Evolutionary conservation across 257 asterid species (phyloP).

Genomic region (Vinca minor): DNA sequence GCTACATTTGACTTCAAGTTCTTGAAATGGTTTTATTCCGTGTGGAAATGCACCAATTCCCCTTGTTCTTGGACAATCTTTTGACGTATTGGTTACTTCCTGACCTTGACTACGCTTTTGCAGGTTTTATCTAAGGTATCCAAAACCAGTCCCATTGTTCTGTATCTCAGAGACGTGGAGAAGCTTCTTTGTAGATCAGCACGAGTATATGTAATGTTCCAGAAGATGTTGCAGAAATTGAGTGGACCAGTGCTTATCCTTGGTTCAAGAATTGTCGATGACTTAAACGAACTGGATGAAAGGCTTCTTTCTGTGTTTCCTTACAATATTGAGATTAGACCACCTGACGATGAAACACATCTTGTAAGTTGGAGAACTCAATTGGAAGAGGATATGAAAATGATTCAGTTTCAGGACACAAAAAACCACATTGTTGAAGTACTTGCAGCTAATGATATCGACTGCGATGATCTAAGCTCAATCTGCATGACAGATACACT

Average conservation of each 20-base stretch:
- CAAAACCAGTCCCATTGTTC: constrained; percentile 48
- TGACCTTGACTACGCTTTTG: constrained; percentile 3
- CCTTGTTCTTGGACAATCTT: background rate
- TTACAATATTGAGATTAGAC: constrained; percentile 71
- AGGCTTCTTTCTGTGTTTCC: constrained; percentile 59
- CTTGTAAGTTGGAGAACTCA: constrained; percentile 75
- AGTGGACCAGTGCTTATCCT: constrained; percentile 69
- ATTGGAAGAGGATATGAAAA: constrained; percentile 80
- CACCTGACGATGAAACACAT: constrained; percentile 68
- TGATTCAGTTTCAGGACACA: constrained; percentile 67
- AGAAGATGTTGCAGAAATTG: constrained; percentile 68
- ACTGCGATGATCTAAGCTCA: constrained; percentile 70
- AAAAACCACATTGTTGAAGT: constrained; percentile 78
- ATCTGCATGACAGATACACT: constrained; percentile 63
- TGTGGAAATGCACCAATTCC: background rate
- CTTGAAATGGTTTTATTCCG: background rate
- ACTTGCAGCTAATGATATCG: constrained; percentile 76
- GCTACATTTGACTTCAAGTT: too few species aligned
- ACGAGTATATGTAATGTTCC: constrained; percentile 48
- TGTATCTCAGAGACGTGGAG: constrained; percentile 77
- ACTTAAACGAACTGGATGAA: constrained; percentile 50
- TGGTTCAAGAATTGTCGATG: constrained; percentile 62
- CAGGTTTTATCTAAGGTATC: constrained; percentile 70
- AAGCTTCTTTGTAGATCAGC: constrained; percentile 51
- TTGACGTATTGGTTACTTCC: background rate